Base-by-base conservation (phyloP, 768 basidiomycete genomes). In the Mycena indigotica region DNA sequence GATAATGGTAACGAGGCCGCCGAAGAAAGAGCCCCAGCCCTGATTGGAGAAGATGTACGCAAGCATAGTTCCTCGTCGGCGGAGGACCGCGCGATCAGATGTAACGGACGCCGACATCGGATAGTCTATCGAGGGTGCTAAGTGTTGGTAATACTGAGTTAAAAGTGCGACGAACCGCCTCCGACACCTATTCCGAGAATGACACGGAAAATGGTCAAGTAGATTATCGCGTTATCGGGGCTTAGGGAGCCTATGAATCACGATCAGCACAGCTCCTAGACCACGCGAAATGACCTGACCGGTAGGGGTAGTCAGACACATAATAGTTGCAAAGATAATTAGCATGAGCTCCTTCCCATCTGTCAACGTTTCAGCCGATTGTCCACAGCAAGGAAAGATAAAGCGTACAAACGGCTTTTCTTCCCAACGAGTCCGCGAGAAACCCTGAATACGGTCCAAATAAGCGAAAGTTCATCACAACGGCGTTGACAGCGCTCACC, bases 281-380 rank as follows among this genome's bases (percentile, higher is more conserved):
- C n/a, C n/a, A n/a, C n/a, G 19, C 13, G 19, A 5, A 19, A 5
- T 23, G 16, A 15, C 75, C 3, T 72, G 69, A 41, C 83, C 84
- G 3, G 88, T 88, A 0, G 89, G 89, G 15, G 78, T 82, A 2
- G 84, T 81, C 56, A 91, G 75, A 23, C 78, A 80, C 38, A 91
- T 70, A 65, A 91, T 88, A 2, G 90, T 91, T 0, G 87, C 89
- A 51, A 91, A 59, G 65, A 91, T 91, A 62, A 90, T 88, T 56
- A 92, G 73, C 81, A 91, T 87, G 54, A 92, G 79, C 64, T 91
- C 89, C 67, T 89, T 88, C 10, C 89, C 88, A 61, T 89, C 86
- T 85, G 39, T n/a, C 28, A 35, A 52, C 5, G 26, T 2, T 3
- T 15, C 28, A n/a, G 19, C 60, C 28, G 64, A 46, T 2, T 13